Percentiles rank a stretch among this genome's conserved stretches.
Conservation (phyloP, 495 filamentous ascomycete species). For the Terfezia claveryi region DNA sequence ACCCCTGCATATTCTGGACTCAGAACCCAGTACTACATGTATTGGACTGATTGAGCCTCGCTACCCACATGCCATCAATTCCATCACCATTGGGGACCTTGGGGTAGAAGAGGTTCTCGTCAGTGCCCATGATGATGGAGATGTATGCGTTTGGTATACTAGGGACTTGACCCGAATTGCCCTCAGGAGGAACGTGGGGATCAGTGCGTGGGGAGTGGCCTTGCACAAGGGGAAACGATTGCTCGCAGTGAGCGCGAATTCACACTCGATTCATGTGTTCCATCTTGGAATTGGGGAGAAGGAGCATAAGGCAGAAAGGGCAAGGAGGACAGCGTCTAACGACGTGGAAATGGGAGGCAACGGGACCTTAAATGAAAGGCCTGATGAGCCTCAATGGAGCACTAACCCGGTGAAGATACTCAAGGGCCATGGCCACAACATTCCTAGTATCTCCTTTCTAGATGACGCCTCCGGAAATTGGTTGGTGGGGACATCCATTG, state of each 20-base stretch:
- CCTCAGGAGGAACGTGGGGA: slow-evolving; percentile 35
- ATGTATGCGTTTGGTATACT: slow-evolving; percentile 62
- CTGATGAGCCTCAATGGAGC: slow-evolving; percentile 5
- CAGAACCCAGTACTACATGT: slow-evolving; percentile 29
- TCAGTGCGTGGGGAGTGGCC: slow-evolving; percentile 76
- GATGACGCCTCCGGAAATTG: slow-evolving; percentile 42
- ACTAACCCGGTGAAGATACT: slow-evolving; percentile 11
- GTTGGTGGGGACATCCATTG: slow-evolving; percentile 55
- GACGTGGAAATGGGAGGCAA: background rate
- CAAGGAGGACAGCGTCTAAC: background rate
- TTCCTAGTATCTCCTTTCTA: slow-evolving; percentile 57
- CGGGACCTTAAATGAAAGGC: background rate
- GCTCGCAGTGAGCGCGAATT: slow-evolving; percentile 65
- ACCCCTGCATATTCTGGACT: slow-evolving; percentile 44
- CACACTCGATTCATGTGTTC: slow-evolving; percentile 16
- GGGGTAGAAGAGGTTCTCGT: slow-evolving; percentile 63
- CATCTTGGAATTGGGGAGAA: slow-evolving; percentile 10
- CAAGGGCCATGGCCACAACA: slow-evolving; percentile 30
- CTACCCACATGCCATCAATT: slow-evolving; percentile 53
- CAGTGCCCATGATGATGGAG: slow-evolving; percentile 65
- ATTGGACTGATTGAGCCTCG: slow-evolving; percentile 33
- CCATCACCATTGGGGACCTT: slow-evolving; percentile 54
- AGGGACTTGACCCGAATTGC: slow-evolving; percentile 20
- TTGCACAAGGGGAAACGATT: slow-evolving; percentile 57
- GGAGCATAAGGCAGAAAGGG: background rate